Conservation (phyloP, 2,329 filamentous ascomycete genomes). For the Paracoccidioides brasiliensis region DNA sequence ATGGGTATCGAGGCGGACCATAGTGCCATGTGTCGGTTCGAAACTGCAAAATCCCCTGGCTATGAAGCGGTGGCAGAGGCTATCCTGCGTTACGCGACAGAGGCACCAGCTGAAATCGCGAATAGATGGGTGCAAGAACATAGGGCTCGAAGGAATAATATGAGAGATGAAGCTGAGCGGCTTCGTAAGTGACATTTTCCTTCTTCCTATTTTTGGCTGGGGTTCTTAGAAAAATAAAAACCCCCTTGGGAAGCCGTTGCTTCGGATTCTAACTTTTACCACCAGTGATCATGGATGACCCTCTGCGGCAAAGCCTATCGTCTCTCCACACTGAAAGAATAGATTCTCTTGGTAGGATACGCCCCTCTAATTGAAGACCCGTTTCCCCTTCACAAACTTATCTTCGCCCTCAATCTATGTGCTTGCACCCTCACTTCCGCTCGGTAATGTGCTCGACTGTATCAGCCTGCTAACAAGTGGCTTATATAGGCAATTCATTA, state of each 20-base stretch:
- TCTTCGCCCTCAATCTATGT: neutral
- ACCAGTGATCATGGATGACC: neutral
- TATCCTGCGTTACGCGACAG: constrained; percentile 33
- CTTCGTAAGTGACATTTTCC: neutral
- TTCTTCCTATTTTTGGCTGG: neutral
- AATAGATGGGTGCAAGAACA: constrained; percentile 50
- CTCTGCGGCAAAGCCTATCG: neutral
- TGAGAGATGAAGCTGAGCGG: constrained; percentile 1
- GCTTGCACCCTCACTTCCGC: neutral
- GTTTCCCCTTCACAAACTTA: neutral
- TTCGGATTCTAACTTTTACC: neutral
- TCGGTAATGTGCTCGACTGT: neutral
- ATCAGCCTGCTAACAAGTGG: neutral
- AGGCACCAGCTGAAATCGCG: constrained; percentile 42
- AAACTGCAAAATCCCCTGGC: constrained; percentile 50
- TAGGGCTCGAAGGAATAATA: constrained; percentile 22
- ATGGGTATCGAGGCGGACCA: constrained; percentile 66
- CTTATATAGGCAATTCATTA: neutral
- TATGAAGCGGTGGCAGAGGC: constrained; percentile 44
- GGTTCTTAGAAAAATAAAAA: neutral
- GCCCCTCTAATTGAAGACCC: neutral
- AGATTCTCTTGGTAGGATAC: neutral
- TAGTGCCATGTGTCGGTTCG: constrained; percentile 60
- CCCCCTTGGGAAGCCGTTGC: neutral
- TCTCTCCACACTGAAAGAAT: neutral